phyloP scores from a whole-genome alignment of 768 basidiomycete species.

The Trametes cinnabarina region DNA sequence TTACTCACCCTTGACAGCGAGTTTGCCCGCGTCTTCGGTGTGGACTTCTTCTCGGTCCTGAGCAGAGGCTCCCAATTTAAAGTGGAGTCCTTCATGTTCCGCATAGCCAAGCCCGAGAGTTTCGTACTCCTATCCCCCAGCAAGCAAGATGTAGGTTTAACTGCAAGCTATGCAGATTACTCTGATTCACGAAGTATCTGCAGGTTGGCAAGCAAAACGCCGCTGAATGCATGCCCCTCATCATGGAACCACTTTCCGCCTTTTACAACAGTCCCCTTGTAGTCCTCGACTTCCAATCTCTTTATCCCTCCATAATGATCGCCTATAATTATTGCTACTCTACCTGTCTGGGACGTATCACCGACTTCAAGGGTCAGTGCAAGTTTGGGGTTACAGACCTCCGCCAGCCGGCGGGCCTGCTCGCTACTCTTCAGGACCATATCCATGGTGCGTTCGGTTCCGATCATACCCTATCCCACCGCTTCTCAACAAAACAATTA shows the following conservation, averaged over 20 bases:
- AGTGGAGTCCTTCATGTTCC: constrained; percentile 98
- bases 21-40: constrained; percentile 95
- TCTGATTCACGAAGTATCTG: neutral
- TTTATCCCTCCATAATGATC: constrained; percentile 98
- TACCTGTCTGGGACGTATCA: constrained; percentile 87
- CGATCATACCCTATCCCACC: no score
- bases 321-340: constrained; percentile 98
- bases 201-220: constrained; percentile 96
- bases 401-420: constrained; percentile 59
- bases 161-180: neutral
- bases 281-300: constrained; percentile 93
- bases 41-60: constrained; percentile 95
- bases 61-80: constrained; percentile 97
- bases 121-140: constrained; percentile 91
- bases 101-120: constrained; percentile 93
- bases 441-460: constrained; percentile 58
- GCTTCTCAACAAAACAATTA: no score
- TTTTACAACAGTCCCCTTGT: constrained; percentile 92
- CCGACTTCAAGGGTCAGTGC: constrained; percentile 82
- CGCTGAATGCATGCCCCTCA: constrained; percentile 91
- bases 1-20: constrained; percentile 52
- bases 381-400: constrained; percentile 86
- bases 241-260: constrained; percentile 91
- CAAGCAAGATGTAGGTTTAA: constrained; percentile 64
- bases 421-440: constrained; percentile 71